These are phyloP conservation scores for Lodderomyces metapsilosis DNA, from an alignment of 1,139 yeast species.

Conservation along the genomic window DNA sequence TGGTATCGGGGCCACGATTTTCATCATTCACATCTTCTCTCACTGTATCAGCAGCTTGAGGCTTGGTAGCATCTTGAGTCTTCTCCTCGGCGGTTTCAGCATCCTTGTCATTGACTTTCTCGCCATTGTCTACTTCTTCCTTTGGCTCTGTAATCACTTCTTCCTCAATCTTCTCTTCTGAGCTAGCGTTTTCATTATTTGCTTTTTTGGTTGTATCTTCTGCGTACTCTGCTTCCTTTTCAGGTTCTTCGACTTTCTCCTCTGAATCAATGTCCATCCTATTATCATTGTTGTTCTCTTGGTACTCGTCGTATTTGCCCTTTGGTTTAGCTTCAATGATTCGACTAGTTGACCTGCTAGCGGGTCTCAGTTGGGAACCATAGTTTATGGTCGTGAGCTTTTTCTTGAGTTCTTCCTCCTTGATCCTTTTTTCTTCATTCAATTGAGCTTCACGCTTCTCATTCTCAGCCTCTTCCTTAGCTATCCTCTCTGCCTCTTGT, in stretches of 20 bases:
- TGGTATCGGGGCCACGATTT: background rate
- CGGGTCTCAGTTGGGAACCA: constrained; percentile 21
- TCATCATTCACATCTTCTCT: background rate
- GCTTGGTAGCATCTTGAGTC: background rate
- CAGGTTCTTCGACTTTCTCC: background rate
- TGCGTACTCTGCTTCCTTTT: background rate
- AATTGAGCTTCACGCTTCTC: constrained; percentile 8
- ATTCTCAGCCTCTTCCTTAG: constrained; percentile 13
- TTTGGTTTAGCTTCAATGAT: constrained; percentile 15
- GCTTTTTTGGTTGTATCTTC: too few relatives aligned
- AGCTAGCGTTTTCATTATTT: background rate
- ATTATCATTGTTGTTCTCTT: background rate
- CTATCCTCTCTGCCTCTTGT: constrained; percentile 18
- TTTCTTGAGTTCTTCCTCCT: constrained; percentile 18
- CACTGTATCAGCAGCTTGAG: background rate
- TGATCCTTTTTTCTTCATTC: constrained; percentile 19
- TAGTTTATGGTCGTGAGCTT: constrained; percentile 19
- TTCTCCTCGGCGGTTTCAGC: background rate
- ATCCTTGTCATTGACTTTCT: background rate
- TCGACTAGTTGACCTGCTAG: constrained; percentile 23
- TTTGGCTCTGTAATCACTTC: constrained; percentile 4
- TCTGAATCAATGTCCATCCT: background rate
- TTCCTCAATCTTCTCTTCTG: constrained; percentile 2
- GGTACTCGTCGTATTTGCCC: constrained; percentile 32
- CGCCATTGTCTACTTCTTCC: background rate